Evolutionary conservation across 2,329 filamentous ascomycete genomes (phyloP).

Genomic region (Ascochyta viciae-villosae): DNA sequence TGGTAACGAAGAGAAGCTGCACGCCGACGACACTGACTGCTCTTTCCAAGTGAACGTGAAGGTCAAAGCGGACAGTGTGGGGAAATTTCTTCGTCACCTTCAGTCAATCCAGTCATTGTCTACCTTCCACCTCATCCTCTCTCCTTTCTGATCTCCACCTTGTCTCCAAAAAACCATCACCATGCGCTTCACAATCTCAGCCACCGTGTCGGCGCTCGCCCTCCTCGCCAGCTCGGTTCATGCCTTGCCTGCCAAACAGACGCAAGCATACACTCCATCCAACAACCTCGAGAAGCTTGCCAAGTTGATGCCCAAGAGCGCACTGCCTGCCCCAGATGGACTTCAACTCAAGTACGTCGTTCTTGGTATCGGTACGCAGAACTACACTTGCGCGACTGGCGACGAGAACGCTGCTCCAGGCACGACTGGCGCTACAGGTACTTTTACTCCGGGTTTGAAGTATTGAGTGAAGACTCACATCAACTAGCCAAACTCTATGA

Average conservation of each 20-base stretch:
- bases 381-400: conserved; percentile 55
- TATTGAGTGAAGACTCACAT: conserved; percentile 15
- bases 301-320: conserved; percentile 37
- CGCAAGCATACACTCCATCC: conserved; percentile 22
- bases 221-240: conserved; percentile 27
- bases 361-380: conserved; percentile 60
- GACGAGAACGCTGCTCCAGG: conserved; percentile 37
- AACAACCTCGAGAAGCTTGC: conserved; percentile 35
- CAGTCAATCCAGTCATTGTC: neutral
- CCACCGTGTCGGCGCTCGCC: conserved; percentile 30
- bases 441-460: neutral
- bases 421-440: conserved; percentile 46
- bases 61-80: conserved; percentile 5
- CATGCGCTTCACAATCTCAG: conserved; percentile 42
- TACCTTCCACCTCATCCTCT: neutral
- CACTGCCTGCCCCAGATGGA: conserved; percentile 37
- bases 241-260: conserved; percentile 23
- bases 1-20: conserved; percentile 8
- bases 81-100: conserved; percentile 7
- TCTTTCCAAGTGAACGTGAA: conserved; percentile 19
- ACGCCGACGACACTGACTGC: conserved; percentile 28
- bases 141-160: neutral
- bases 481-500: conserved; percentile 45
- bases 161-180: conserved; percentile 7
- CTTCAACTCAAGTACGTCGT: conserved; percentile 55